Base-by-base conservation (phyloP, 371 early-diverging fungal genomes). In the Zychaea mexicana region DNA sequence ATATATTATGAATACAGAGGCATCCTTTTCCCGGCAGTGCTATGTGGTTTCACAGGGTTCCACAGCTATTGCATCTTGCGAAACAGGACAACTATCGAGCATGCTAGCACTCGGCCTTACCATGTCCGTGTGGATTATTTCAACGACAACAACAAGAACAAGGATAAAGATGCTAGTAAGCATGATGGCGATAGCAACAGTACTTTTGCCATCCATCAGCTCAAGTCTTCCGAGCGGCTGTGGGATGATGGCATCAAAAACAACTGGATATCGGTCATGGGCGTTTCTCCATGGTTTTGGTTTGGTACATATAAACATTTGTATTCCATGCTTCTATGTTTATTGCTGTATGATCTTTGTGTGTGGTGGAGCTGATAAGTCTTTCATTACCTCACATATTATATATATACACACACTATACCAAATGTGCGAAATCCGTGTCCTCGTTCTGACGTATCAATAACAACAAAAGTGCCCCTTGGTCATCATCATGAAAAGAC, bases 51-150 rank as follows among this genome's bases (percentile, higher is more conserved):
- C 59, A 68, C 80, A 52, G 75, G 77, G 4, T 66, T 80, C 22
- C 86, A 86, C 64, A 62, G 65, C 12, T 70, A 74, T 7, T 80
- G 81, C 38, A 84, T 86, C 24, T 54, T 84, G 6, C 39, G 68
- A 46, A 84, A 86, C 64, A 69, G 74, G 39, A 83, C 86, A 0
- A 86, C 86, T 0, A 84, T 86, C 24, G 86, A 86, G 58, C 76
- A 79, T 55, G 70, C 82, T 19, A 22, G 32, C 12, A 22, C 30
- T 33, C 55, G 55, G 7, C 55, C 55, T 10, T 54, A 54, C 24
- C n/a, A 54, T 32, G 8, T 54, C 17, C 55, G 55, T 17, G 7
- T 31, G 4, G 19, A 30, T 32, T 32, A 54, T 32, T 31, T 8
- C n/a, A 24, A 54, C 55, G 55, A 54, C 55, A n/a, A 42, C 7